Base-by-base conservation (phyloP, 305 asterid genomes). In the Fraxinus greggii region DNA sequence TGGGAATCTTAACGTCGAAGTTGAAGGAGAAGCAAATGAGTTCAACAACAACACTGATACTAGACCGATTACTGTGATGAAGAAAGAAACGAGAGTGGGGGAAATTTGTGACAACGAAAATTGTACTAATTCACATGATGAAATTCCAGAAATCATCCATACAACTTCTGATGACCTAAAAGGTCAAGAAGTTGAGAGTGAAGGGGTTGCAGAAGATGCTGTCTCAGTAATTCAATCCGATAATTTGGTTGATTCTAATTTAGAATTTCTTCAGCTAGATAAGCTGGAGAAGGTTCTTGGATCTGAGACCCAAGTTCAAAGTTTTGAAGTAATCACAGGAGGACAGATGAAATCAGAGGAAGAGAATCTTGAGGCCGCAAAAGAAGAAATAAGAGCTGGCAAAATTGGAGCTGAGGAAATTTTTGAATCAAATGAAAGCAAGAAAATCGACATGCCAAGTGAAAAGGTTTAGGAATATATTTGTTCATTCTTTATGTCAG, bases 381-480 rank as follows among this genome's bases (percentile, higher is more conserved):
- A 65, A 59, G 72, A 61, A 79, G 84, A 82, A 79, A 79, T 56
- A 72, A 77, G 78, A 23, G 56, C 82, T 33, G 86, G 73, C 26
- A 31, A 81, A 74, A 79, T 72, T 81, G 80, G 8, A 76, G 65
- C 75, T 38, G 88, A 81, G 75, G 85, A 82, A 33, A 73, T 3
- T 63, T 61, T 72, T 80, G 77, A 84, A 69, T 72, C 80, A 28
- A 77, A 70, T 72, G 80, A 78, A 80, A 82, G 59, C 54, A 61
- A 54, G 65, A 75, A 82, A 83, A 81, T 40, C 29, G 56, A 80
- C 63, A 79, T 65, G 80, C 38, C 80, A 31, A 76, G 86, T 78
- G 78, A 87, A 78, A 84, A 89, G 89, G 94, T 89, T 33, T 80
- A 80, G 33, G 74, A 75, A 31, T 2, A 40, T 15, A 72, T 83